Evolutionary conservation across 2,329 filamentous ascomycete species (phyloP), one percentile per base, ranked within the genome.

Genomic region (Aspergillus melleus): DNA sequence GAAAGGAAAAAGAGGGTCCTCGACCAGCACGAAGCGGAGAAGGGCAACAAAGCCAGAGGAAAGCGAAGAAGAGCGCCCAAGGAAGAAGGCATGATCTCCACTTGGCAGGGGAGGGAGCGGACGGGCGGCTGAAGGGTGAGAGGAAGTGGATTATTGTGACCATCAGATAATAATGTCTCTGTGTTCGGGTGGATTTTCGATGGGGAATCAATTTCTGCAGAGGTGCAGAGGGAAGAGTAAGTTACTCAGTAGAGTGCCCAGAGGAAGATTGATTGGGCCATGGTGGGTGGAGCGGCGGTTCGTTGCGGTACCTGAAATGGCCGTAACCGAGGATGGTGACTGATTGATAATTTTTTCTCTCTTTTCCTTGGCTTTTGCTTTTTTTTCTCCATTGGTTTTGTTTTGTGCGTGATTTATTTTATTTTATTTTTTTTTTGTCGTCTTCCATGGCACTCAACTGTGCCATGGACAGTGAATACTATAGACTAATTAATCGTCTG

Each of bases 31-130:
- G 46, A 52, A 32, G 46, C 26, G 26, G 26, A 29, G 26, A 29
- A 29, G 8, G 4, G 26, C 6, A 29, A 29, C 6, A 29, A 29
- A 46, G 52, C 22, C 22, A 46, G 36, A 51, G n/a, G 32, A 10
- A 51, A 50, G 44, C 29, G 22, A 53, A 30, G 42, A 44, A 19
- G 22, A 29, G 29, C 42, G 44, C 51, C 55, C 22, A 44, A 57
- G 49, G 49, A 30, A 36, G n/a, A 26, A 36, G 44, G 22, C 30
- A 55, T 52, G 30, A 58, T 55, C 52, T 55, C 52, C 59, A 58
- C 59, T 58, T 49, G 49, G 55, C 55, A 54, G 58, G 51, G 44
- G 51, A 22, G 58, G 2, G 24, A 19, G 51, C 26, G 32, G 49
- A 42, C 22, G 24, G 36, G 39, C 19, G 44, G 49, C 26, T 14